Conservation (phyloP, 192 early-diverging fungal genomes). For the Gaertneriomyces semiglobifer region DNA sequence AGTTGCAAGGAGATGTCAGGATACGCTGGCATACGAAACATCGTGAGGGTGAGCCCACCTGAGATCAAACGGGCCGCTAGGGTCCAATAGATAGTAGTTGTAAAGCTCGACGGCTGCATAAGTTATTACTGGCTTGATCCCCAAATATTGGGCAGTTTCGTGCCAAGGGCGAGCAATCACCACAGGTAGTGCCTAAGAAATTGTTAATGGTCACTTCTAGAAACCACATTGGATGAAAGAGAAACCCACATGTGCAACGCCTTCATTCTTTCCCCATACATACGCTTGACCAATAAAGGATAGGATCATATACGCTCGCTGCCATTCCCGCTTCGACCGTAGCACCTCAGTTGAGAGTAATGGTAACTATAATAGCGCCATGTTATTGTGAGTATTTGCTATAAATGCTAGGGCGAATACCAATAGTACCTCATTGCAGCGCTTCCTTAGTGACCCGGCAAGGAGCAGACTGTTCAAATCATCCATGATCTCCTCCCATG, state of each 20-base stretch:
- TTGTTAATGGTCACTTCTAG: not conserved
- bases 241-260: slow-evolving; percentile 56
- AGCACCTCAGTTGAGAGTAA: slow-evolving; percentile 63
- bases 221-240: not conserved
- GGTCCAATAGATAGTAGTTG: slow-evolving; percentile 90
- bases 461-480: slow-evolving; percentile 70
- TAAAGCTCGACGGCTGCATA: slow-evolving; percentile 84
- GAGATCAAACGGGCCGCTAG: slow-evolving; percentile 68
- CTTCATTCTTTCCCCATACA: slow-evolving; percentile 84
- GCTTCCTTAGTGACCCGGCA: slow-evolving; percentile 29
- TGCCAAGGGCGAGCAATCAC: slow-evolving; percentile 84
- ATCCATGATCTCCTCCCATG: slow-evolving; percentile 84
- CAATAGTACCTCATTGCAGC: slow-evolving; percentile 25
- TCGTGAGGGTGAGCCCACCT: slow-evolving; percentile 40
- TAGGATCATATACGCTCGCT: slow-evolving; percentile 82
- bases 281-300: slow-evolving; percentile 88
- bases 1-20: not conserved
- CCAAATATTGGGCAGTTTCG: slow-evolving; percentile 64
- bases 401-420: not conserved
- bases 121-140: slow-evolving; percentile 81
- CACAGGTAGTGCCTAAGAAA: slow-evolving; percentile 62
- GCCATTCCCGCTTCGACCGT: slow-evolving; percentile 64
- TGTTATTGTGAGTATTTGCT: not conserved
- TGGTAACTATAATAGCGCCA: slow-evolving; percentile 57
- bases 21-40: not conserved